Evolutionary conservation across 164 flowering plant species (phyloP).

Genomic region (Stephania cephalantha): DNA sequence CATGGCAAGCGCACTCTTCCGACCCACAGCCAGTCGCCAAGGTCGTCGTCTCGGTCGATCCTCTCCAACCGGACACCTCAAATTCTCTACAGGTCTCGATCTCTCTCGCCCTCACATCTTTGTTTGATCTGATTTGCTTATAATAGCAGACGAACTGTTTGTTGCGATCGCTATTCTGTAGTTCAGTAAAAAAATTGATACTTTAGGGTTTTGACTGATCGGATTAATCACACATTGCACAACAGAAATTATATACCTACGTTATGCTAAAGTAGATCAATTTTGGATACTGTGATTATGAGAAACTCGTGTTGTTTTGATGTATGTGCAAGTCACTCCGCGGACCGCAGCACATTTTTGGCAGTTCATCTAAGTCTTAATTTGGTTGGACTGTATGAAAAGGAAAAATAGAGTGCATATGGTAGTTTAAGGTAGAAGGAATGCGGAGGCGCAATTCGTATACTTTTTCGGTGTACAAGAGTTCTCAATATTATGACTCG

Average conservation of each 20-base stretch:
- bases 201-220: not conserved
- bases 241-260: not conserved
- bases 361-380: not conserved
- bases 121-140: too few relatives aligned
- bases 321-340: not conserved
- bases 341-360: not conserved
- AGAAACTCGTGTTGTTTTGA: not conserved
- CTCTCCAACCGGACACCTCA: conserved; percentile 40
- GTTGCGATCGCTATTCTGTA: not conserved
- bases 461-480: not conserved
- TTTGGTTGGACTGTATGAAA: not conserved
- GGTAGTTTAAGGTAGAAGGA: not conserved
- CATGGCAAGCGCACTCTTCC: conserved; percentile 23
- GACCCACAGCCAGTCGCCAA: conserved; percentile 49
- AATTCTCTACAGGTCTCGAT: conserved; percentile 23
- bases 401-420: not conserved
- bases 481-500: too few relatives aligned
- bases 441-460: not conserved
- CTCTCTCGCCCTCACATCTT: not conserved
- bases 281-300: not conserved
- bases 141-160: too few relatives aligned
- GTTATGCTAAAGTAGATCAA: not conserved
- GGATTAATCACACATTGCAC: not conserved
- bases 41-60: conserved; percentile 67
- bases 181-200: not conserved